Conservation (phyloP, 768 basidiomycete species). For the Lenzites betulinus region DNA sequence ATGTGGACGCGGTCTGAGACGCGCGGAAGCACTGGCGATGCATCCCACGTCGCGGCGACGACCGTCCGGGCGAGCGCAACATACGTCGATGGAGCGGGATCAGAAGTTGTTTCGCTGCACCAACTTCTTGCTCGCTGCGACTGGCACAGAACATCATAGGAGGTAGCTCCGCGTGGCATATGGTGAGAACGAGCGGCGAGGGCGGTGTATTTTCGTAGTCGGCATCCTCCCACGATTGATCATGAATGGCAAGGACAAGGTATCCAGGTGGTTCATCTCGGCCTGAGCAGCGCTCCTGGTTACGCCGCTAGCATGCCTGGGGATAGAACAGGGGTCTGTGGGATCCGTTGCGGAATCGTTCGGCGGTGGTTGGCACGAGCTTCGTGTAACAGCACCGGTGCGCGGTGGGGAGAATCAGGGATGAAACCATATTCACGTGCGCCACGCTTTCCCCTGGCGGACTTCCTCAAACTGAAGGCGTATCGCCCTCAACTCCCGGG, state of each 20-base stretch:
- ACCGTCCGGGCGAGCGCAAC: background rate
- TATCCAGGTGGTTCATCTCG: slow-evolving; percentile 9
- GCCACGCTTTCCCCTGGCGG: too few relatives aligned
- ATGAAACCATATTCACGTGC: background rate
- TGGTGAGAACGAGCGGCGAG: slow-evolving; percentile 14
- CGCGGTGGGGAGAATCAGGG: background rate
- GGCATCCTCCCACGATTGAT: slow-evolving; percentile 8
- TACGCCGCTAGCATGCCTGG: background rate
- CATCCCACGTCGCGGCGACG: slow-evolving; percentile 4
- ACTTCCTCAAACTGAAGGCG: background rate
- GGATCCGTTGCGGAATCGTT: background rate
- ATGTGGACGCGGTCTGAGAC: background rate
- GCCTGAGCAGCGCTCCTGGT: background rate
- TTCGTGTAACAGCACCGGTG: background rate
- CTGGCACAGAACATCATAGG: slow-evolving; percentile 15
- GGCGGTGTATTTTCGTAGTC: slow-evolving; percentile 12
- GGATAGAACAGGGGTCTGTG: background rate
- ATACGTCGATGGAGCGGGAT: slow-evolving; percentile 14
- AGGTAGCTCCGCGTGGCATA: slow-evolving; percentile 12
- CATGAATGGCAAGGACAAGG: slow-evolving; percentile 11
- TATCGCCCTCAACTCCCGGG: background rate
- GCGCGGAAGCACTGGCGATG: background rate
- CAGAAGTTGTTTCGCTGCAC: slow-evolving; percentile 1
- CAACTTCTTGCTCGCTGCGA: background rate
- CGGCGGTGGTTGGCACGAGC: background rate